Base-by-base conservation (phyloP, 139 green algal genomes). In the Spirogloea muscicola region DNA sequence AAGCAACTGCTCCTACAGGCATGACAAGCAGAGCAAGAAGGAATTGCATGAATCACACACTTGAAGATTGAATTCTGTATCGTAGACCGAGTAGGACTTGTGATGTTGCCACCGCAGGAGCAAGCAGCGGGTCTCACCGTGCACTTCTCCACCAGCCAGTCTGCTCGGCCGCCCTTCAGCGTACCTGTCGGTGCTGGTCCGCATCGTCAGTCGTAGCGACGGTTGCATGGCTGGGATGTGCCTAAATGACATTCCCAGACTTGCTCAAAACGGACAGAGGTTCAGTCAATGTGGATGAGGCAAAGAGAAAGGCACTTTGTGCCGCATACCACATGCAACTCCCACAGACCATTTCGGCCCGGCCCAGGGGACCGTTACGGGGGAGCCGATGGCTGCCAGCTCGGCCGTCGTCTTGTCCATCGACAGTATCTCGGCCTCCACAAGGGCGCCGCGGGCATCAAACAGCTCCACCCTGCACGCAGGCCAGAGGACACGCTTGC, bases 121-220 rank as follows among this genome's bases (percentile, higher is more conserved):
- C 43, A 51, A 13, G 43, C 10, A 51, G 43, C 43, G 10, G 29
- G 25, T 18, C 62, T 40, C 42, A 69, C 92, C 25, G 87, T 88
- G 3, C 68, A 79, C 65, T 97, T 97, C 72, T 97, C 92, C 13
- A 96, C 86, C 16, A 97, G 85, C 90, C 90, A 96, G 72, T 97
- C 92, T 1, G 84, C 83, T n/a, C 92, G 79, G 13, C 90, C 88
- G 13, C 91, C 91, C 70, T 95, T 94, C 31, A 97, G 81, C 1
- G 74, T 90, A 9, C 86, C n/a, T n/a, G n/a, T n/a, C n/a, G n/a
- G n/a, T n/a, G n/a, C n/a, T n/a, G n/a, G n/a, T n/a, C n/a, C n/a
- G n/a, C n/a, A n/a, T n/a, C n/a, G n/a, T n/a, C n/a, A n/a, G n/a
- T n/a, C n/a, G n/a, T n/a, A n/a, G n/a, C n/a, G n/a, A n/a, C n/a